Evolutionary conservation across 2,329 filamentous ascomycete species (phyloP).

Genomic region (Ophiostoma ips): DNA sequence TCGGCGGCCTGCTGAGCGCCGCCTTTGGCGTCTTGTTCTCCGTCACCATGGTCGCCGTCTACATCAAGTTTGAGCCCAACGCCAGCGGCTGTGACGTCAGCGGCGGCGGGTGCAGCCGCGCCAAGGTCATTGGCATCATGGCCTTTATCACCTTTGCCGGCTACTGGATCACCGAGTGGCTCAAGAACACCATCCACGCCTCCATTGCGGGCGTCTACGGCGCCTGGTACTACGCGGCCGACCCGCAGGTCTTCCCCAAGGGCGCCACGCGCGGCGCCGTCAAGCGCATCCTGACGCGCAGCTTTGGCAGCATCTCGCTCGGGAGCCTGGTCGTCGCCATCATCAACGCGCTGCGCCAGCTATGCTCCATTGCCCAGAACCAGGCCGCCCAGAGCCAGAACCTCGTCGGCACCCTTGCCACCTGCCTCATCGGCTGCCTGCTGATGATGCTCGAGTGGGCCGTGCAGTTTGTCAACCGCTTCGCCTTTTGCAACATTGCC

Average conservation of each 20-base stretch:
- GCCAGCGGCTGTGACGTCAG: constrained; percentile 35
- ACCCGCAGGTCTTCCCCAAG: constrained; percentile 50
- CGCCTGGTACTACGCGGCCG: constrained; percentile 71
- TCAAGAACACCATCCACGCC: constrained; percentile 87
- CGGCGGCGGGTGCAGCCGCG: constrained; percentile 53
- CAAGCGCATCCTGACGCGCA: constrained; percentile 71
- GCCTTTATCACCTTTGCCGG: constrained; percentile 82
- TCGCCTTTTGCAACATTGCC: constrained; percentile 85
- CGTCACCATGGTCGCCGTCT: constrained; percentile 73
- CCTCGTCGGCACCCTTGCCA: constrained; percentile 48
- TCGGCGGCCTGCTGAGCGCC: constrained; percentile 64
- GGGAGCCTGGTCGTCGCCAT: constrained; percentile 78
- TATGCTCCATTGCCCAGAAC: constrained; percentile 64
- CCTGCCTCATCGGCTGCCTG: constrained; percentile 65
- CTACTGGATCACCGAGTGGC: constrained; percentile 88
- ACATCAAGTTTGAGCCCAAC: constrained; percentile 65
- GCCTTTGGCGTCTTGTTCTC: constrained; percentile 76
- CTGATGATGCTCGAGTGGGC: constrained; percentile 73
- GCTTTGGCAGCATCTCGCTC: constrained; percentile 79
- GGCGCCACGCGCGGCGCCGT: constrained; percentile 74
- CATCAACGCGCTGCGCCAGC: constrained; percentile 70
- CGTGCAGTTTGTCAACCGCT: constrained; percentile 78
- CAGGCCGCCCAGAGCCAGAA: constrained; percentile 54
- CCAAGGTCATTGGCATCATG: constrained; percentile 69
- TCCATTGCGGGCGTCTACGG: constrained; percentile 82